Base-by-base conservation (phyloP, 495 filamentous ascomycete genomes). In the Penicillium riverlandense region DNA sequence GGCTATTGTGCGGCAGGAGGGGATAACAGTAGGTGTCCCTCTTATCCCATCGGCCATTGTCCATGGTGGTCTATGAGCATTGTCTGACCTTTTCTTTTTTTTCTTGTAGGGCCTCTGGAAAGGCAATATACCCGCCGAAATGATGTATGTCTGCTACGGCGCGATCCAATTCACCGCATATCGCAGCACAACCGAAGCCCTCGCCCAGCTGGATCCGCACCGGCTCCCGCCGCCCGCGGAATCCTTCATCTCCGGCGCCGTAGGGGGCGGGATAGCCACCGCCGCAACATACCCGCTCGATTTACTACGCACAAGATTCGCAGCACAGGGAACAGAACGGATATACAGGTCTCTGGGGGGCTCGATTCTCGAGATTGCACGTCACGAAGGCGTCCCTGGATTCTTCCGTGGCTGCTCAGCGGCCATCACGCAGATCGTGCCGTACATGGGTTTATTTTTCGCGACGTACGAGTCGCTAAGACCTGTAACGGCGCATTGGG, bases 371-470 rank as follows among this genome's bases (percentile, higher is more conserved):
- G 80, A 90, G 28, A 97, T 98, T 49, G 63, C 63, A n/a, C 70
- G 66, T 2, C 67, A 84, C 37, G 92, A 98, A 66, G 92, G 92
- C 0, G 15, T 65, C 0, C 50, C 57, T 9, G 92, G 92, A 0
- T 96, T 94, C 64, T 98, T 91, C 65, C 85, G 86, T 32, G 92
- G 92, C 0, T 69, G 92, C 22, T 75, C 75, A 0, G 88, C 92
- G 0, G 88, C 80, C 0, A 70, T 97, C 15, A 81, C 68, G 11
- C 90, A 96, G 66, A 86, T 98, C 32, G 79, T 96, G 13, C 92
- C 92, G 4, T 91, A 90, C 60, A 98, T 97, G 90, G 94, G 94
- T 2, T 60, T 94, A 5, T 97, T 98, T 68, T 98, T 98, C 68
- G 79, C 85, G 31, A 75, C 78, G 35, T 97, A 97, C 69, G 94